phyloP scores from a whole-genome alignment of 2,329 filamentous ascomycete species.

The Calonectria multiphialidica region DNA sequence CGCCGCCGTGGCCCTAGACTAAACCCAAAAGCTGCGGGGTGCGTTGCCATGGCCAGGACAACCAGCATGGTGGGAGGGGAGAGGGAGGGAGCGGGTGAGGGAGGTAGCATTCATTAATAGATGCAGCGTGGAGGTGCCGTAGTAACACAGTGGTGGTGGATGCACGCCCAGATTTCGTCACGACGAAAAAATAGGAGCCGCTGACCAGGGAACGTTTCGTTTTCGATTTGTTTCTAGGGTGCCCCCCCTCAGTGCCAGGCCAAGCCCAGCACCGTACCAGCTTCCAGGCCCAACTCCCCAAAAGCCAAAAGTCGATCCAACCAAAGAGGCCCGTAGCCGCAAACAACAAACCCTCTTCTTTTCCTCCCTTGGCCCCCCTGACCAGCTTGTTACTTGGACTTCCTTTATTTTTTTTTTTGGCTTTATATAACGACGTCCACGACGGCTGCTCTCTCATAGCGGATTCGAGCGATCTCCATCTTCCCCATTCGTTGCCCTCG shows the following conservation, averaged over 20 bases:
- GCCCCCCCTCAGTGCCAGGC: background rate
- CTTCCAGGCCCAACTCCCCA: constrained; percentile 3
- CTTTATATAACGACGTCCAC: background rate
- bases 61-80: background rate
- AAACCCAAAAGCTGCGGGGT: constrained; percentile 7
- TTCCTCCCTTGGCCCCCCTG: background rate
- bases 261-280: constrained; percentile 10
- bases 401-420: background rate
- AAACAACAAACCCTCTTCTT: constrained; percentile 14
- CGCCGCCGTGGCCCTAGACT: constrained; percentile 6
- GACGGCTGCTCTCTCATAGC: constrained; percentile 4
- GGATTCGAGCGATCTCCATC: background rate
- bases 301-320: constrained; percentile 6
- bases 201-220: constrained; percentile 29
- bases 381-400: too few relatives aligned
- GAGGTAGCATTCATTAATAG: constrained; percentile 11
- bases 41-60: background rate
- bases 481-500: background rate
- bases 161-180: constrained; percentile 1
- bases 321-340: background rate
- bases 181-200: constrained; percentile 7
- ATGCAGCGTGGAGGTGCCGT: constrained; percentile 1
- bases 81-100: too few relatives aligned
- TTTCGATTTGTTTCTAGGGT: constrained; percentile 27
- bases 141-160: constrained; percentile 8